Evolutionary conservation across 2,329 filamentous ascomycete species (phyloP).

Genomic region (Fusarium sp.): DNA sequence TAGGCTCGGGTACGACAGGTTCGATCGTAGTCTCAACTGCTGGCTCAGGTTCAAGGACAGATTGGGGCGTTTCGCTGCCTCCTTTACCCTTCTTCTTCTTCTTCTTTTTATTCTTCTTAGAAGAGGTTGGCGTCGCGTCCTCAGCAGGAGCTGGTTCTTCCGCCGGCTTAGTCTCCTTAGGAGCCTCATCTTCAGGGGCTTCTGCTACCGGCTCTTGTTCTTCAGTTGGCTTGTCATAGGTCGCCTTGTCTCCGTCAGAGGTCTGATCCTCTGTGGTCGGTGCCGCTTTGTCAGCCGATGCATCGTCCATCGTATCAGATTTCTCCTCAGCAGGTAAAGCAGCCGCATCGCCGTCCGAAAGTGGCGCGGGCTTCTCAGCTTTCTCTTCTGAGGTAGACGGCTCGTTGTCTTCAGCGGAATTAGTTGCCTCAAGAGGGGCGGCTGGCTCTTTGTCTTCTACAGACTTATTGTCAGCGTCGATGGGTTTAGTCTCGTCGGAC

Average conservation of each 20-base stretch:
- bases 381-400: conserved; percentile 1
- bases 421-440: neutral
- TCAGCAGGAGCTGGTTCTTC: conserved; percentile 15
- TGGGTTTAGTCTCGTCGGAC: neutral
- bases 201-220: neutral
- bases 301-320: neutral
- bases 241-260: conserved; percentile 9
- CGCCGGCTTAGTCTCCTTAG: neutral
- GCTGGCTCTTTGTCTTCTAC: conserved; percentile 5
- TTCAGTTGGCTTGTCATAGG: conserved; percentile 8
- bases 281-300: neutral
- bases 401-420: neutral
- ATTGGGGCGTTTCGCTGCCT: conserved; percentile 6
- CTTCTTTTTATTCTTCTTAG: conserved; percentile 30
- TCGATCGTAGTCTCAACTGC: neutral
- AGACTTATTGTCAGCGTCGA: conserved; percentile 1
- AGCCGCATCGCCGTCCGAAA: neutral
- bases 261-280: conserved; percentile 2
- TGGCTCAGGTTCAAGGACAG: neutral
- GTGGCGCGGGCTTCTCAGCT: neutral
- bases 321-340: neutral
- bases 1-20: neutral
- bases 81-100: conserved; percentile 27
- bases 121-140: neutral
- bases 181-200: neutral